A percentile compares a stretch with the other conserved stretches of the same genome.
These are phyloP conservation scores for Oryza glaberrima DNA, from an alignment of 176 grass and related monocot species.

Conservation along the genomic window DNA sequence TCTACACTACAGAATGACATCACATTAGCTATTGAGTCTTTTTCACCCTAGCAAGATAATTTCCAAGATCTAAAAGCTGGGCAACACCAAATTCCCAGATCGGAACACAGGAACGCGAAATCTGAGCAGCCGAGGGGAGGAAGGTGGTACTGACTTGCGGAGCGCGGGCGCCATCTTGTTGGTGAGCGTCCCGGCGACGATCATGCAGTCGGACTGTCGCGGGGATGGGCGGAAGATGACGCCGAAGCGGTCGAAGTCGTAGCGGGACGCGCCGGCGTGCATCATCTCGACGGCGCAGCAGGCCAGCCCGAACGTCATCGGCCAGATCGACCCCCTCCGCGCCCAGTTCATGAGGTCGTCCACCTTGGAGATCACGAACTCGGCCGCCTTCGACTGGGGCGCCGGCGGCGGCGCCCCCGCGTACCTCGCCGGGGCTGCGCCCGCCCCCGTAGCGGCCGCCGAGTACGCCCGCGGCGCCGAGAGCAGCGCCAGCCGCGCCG, in stretches of 20 bases:
- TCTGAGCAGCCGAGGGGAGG: neutral
- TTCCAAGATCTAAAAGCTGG: slow-evolving; percentile 35
- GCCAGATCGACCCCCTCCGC: slow-evolving; percentile 82
- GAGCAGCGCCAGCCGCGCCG: slow-evolving; percentile 73
- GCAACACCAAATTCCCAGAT: neutral
- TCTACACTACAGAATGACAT: neutral
- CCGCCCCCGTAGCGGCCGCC: slow-evolving; percentile 37
- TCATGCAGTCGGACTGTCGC: slow-evolving; percentile 96
- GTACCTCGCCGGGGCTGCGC: slow-evolving; percentile 42
- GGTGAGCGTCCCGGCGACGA: slow-evolving; percentile 89
- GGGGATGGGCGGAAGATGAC: slow-evolving; percentile 94
- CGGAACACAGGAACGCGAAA: neutral
- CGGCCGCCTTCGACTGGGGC: slow-evolving; percentile 74
- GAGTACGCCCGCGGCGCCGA: slow-evolving; percentile 63
- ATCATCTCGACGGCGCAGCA: slow-evolving; percentile 99
- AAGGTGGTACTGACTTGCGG: slow-evolving; percentile 61
- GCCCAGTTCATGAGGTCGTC: slow-evolving; percentile 97
- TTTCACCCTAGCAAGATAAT: neutral
- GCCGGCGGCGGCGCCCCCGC: slow-evolving; percentile 43
- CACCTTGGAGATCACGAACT: slow-evolving; percentile 95
- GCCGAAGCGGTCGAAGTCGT: slow-evolving; percentile 96
- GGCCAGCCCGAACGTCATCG: slow-evolving; percentile 91
- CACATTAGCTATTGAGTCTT: neutral
- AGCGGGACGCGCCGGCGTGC: slow-evolving; percentile 81
- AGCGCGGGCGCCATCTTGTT: slow-evolving; percentile 98